Base-by-base conservation (phyloP, 441 rosid species). In the Gossypium gossypioides region DNA sequence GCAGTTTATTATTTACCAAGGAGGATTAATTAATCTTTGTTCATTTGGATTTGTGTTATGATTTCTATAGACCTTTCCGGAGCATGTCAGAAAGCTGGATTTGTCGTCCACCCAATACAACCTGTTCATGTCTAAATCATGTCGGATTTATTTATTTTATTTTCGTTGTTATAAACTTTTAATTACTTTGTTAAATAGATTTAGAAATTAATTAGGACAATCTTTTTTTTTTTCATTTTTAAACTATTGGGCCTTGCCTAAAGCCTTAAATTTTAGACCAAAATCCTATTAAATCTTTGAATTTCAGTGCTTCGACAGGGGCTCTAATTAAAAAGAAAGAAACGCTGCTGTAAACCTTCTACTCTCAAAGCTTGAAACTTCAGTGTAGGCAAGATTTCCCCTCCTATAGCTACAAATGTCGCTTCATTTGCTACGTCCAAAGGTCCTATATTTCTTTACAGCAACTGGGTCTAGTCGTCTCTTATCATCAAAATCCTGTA, bases 341-440 rank as follows among this genome's bases (percentile, higher is more conserved):
- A n/a, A 6, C 13, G 8, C 40, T 34, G 8, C 40, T 13, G 6
- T 4, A 32, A 32, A 12, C 44, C 29, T 16, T 27, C 6, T 5
- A 29, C 3, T 19, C 50, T 37, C 9, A 40, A 70, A n/a, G 9
- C 6, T 74, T 69, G 37, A 7, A 32, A 32, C 37, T 32, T 32
- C 37, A 32, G 62, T 66, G 55, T 80, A 77, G 88, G 83, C 84
- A 25, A 85, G 69, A 63, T 0, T 29, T 66, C 84, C 16, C 72
- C 84, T 9, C 69, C 77, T 32, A 46, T 52, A 4, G 46, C 80
- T 44, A 40, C 72, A 52, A 34, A 77, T 63, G 37, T 77, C 79
- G 48, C 77, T 72, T 15, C 69, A 78, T 68, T 22, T 76, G 63
- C 73, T 80, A 64, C 79, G 78, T 21, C 80, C 88, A n/a, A 84